Evolutionary conservation across 208 protist species (phyloP).

Genomic region (Leishmania arabica): DNA sequence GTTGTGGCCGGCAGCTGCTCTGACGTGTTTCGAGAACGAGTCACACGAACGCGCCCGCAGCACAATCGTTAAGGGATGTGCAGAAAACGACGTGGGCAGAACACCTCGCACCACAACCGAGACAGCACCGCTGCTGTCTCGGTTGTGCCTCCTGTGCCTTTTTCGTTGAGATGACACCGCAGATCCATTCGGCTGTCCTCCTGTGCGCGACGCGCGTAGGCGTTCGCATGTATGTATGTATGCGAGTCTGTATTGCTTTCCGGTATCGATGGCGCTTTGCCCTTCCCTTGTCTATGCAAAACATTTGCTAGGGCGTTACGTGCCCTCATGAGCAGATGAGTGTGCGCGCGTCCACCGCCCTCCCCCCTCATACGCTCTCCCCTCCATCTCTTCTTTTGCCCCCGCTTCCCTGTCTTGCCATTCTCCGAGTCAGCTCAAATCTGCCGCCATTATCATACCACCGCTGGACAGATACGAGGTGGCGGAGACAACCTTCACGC

Average conservation of each 20-base stretch:
- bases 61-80: background rate
- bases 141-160: background rate
- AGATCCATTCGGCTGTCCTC: background rate
- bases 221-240: background rate
- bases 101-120: background rate
- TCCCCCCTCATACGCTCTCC: background rate
- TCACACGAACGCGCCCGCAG: background rate
- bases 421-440: background rate
- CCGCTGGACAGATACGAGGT: background rate
- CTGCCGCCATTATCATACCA: background rate
- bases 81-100: background rate
- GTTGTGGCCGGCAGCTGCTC: background rate
- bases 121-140: too few relatives aligned
- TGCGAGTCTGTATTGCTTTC: background rate
- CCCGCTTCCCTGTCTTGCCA: too few relatives aligned
- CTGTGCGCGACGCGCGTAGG: background rate
- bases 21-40: background rate
- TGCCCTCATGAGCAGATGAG: background rate
- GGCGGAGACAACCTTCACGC: background rate
- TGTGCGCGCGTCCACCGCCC: background rate
- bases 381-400: background rate
- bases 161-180: background rate
- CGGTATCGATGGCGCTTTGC: background rate
- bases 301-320: background rate
- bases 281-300: constrained; percentile 1